phyloP scores from a whole-genome alignment of 1,284 basidiomycete species.

The Athelia psychrophila region DNA sequence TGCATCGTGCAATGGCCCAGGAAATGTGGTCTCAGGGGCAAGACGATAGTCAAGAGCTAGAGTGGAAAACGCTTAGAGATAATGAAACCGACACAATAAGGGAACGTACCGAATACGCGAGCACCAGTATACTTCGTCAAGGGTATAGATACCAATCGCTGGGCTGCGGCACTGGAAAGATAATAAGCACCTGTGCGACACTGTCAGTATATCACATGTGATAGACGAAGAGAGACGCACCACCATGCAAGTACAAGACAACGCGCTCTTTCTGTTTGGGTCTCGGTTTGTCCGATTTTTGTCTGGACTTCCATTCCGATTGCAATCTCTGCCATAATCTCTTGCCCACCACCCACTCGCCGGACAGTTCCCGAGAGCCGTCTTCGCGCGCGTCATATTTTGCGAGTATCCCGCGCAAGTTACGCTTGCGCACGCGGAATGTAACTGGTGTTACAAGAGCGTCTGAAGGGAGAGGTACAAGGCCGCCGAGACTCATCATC shows the following conservation, averaged over 20 bases:
- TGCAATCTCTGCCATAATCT: constrained; percentile 89
- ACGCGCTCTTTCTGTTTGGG: constrained; percentile 65
- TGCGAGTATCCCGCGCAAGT: constrained; percentile 75
- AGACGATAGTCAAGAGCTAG: constrained; percentile 94
- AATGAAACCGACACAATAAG: constrained; percentile 2
- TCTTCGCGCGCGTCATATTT: constrained; percentile 73
- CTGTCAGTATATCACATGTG: background rate
- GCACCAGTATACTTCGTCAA: constrained; percentile 89
- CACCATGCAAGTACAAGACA: constrained; percentile 93
- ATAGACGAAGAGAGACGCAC: constrained; percentile 35
- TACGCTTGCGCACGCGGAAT: constrained; percentile 76
- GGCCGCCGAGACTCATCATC: constrained; percentile 78
- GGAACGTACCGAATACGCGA: constrained; percentile 85
- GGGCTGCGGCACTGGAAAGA: constrained; percentile 91
- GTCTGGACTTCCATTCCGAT: constrained; percentile 66
- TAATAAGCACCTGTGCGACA: constrained; percentile 79
- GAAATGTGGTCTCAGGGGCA: constrained; percentile 93
- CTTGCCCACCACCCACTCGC: constrained; percentile 96
- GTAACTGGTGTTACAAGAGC: constrained; percentile 95
- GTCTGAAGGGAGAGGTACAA: constrained; percentile 89
- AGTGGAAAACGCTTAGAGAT: constrained; percentile 5
- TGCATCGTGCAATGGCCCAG: constrained; percentile 91
- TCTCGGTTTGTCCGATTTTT: constrained; percentile 16
- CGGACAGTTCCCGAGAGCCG: constrained; percentile 79
- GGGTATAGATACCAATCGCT: constrained; percentile 89